Evolutionary conservation across 495 filamentous ascomycete species (phyloP), one percentile per base, ranked within the genome.

Genomic region (Penicillium longicatenatum): DNA sequence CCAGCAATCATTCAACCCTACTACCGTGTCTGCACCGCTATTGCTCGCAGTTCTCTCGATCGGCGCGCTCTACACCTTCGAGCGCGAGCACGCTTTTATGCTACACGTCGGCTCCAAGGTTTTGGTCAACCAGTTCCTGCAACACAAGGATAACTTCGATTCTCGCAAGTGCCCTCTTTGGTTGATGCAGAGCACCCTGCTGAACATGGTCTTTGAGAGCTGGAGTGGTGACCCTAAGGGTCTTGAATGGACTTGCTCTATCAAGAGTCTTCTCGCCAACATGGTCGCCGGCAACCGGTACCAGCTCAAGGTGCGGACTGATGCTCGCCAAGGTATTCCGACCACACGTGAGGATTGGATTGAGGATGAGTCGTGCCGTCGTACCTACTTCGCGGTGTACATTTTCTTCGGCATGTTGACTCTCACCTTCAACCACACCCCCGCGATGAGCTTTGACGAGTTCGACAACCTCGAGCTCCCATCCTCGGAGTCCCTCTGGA

Each of bases 141-240:
- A 96, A 74, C 93, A 96, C 76, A 95, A 96, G 76, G 93, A 97
- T 69, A 97, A 95, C 74, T 97, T 97, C 74, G 95, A 92, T 80
- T 98, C 94, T n/a, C 84, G 92, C 52, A 98, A 97, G 71, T 98
- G 94, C 67, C 94, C 94, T 7, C 76, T 98, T 29, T 98, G 93
- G 92, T 91, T 92, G 37, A 98, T 98, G 89, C 94, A 98, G 70
- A 90, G 90, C 70, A 92, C 91, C 14, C 79, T 98, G 50, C 79
- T 98, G 46, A 98, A 98, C 79, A 98, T 97, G 94, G 89, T 96
- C 62, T 98, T 98, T 72, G 94, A 96, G 37, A 97, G 93, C 80
- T 98, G 94, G 94, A 98, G 95, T 69, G 94, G 94, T 59, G 94
- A 98, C 70, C 84, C 94, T 14, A 98, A 98, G 75, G 95, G 95